Evolutionary conservation across 2,329 filamentous ascomycete genomes (phyloP), one percentile per base, ranked within the genome.

Genomic region (Aspergillus quadricinctus): DNA sequence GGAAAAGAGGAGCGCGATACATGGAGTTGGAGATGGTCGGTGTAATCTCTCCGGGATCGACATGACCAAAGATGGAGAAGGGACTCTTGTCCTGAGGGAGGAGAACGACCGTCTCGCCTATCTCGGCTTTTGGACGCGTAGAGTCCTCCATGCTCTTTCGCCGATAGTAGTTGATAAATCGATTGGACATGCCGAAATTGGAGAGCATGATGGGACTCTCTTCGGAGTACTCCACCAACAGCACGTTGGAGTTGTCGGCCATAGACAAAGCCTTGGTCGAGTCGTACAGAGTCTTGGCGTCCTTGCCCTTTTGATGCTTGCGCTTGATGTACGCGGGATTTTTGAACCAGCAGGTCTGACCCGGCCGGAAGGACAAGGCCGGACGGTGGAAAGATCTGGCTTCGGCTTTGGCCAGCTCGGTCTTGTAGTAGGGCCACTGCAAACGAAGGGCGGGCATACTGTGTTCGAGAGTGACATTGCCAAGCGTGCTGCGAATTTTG

Each of bases 101-200:
- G 35, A 99, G 81, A 14, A 96, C 87, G 49, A 89, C 88, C 2
- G 90, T 89, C 75, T 99, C 94, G 57, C 94, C 94, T 59, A 99
- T 83, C 3, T 96, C 91, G 57, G 82, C 73, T 77, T 92, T 95
- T 1, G 90, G 89, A 1, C 90, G 83, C 52, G 84, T 82, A 50
- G 86, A 84, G 58, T 94, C 90, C 48, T 95, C 90, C 35, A 76
- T 84, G 69, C 91, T 89, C 67, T 91, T 91, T 57, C 92, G 86
- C 41, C 91, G 89, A 71, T 97, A 97, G 74, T 97, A 99, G 73
- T 99, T 97, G 78, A 97, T 91, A 57, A 99, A 83, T 53, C 92
- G 89, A 72, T 88, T 96, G 52, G 92, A 92, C 94, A 99, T 99
- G 62, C 93, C 94, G 67, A 97, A 96, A 69, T 96, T 97, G 46